These are phyloP conservation scores for Xerophyta viscosa DNA, from an alignment of 106 monocot genomes.

Conservation along the genomic window DNA sequence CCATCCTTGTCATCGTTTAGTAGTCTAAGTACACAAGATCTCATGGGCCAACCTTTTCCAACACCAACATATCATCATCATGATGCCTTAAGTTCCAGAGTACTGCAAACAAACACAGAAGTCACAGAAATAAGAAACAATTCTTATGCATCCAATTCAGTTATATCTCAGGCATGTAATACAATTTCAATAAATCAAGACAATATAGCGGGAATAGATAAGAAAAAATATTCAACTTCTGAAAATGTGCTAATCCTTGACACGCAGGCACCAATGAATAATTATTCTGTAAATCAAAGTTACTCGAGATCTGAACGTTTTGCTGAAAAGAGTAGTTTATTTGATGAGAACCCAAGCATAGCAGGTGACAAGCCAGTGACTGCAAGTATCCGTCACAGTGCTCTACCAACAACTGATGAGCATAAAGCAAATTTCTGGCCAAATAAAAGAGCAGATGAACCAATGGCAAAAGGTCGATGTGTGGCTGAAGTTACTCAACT, in stretches of 20 bases:
- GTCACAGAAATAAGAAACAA: conserved; percentile 2
- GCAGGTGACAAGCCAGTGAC: conserved; percentile 1
- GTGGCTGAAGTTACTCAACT: conserved; percentile 4
- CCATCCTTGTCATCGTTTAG: conserved; percentile 5
- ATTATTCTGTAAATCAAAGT: conserved; percentile 6
- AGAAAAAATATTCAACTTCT: too few relatives aligned
- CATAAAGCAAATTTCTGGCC: conserved; percentile 2
- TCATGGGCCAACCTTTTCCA: background rate
- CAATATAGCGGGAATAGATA: background rate
- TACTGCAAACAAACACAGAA: background rate
- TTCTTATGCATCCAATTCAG: too few relatives aligned
- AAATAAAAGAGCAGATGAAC: conserved; percentile 4
- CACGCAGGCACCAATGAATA: conserved; percentile 10
- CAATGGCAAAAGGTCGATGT: background rate
- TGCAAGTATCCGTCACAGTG: background rate
- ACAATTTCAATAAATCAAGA: too few relatives aligned
- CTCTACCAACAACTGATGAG: background rate
- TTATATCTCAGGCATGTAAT: too few relatives aligned
- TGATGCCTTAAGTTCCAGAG: background rate
- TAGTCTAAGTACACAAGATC: conserved; percentile 1
- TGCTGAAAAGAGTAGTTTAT: background rate
- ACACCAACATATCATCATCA: background rate
- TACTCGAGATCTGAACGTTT: conserved; percentile 1
- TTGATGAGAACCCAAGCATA: conserved; percentile 1
- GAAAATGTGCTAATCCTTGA: conserved; percentile 4